phyloP scores from a whole-genome alignment of 305 asterid species.

The Caryopteris hybrid region DNA sequence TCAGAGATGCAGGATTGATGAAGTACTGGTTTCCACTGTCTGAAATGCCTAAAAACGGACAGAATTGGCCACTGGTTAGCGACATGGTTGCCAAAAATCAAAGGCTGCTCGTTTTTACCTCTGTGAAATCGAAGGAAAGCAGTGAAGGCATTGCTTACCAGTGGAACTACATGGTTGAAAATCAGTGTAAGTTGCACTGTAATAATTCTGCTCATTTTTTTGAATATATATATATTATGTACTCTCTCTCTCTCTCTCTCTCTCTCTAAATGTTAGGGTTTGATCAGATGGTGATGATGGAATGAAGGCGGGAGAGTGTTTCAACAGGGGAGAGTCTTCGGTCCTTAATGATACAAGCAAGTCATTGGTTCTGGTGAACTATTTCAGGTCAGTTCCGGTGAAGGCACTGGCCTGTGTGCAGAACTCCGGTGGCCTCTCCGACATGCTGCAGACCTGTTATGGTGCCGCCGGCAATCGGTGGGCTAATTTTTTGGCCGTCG shows the following conservation, averaged over 20 bases:
- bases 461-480: slow-evolving; percentile 58
- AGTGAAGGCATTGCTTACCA: slow-evolving; percentile 82
- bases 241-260: too few relatives aligned
- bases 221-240: too few relatives aligned
- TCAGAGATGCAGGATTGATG: slow-evolving; percentile 64
- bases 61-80: slow-evolving; percentile 70
- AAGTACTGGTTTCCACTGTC: slow-evolving; percentile 75
- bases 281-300: slow-evolving; percentile 80
- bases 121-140: slow-evolving; percentile 48
- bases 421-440: slow-evolving; percentile 44
- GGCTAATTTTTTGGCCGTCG: slow-evolving; percentile 85
- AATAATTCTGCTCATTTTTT: background rate
- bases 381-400: slow-evolving; percentile 54
- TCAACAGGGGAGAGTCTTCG: slow-evolving; percentile 68
- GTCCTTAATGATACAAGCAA: slow-evolving; percentile 53
- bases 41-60: slow-evolving; percentile 63
- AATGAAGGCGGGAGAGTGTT: slow-evolving; percentile 61
- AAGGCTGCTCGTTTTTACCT: slow-evolving; percentile 69
- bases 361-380: slow-evolving; percentile 63
- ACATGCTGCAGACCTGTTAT: slow-evolving; percentile 61
- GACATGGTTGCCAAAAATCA: slow-evolving; percentile 69
- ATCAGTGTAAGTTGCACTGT: slow-evolving; percentile 43
- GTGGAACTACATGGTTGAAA: slow-evolving; percentile 96
- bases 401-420: slow-evolving; percentile 53
- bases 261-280: background rate